phyloP scores from a whole-genome alignment of 2,329 filamentous ascomycete species.

The Metarhizium sp. region DNA sequence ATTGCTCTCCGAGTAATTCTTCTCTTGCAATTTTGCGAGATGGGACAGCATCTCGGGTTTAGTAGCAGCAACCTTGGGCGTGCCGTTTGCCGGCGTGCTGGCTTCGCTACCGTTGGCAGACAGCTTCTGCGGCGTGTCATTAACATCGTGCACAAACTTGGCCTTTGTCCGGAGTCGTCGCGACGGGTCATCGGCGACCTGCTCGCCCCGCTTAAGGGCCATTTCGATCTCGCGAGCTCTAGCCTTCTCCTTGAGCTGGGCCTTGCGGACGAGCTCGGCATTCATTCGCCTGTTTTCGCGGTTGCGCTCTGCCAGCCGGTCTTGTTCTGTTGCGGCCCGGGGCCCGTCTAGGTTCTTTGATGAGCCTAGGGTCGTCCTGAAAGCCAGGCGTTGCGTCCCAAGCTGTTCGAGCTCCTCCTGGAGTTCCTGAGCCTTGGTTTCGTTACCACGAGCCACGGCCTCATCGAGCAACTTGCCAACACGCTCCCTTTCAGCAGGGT shows the following conservation, averaged over 20 bases:
- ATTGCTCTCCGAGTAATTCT: constrained; percentile 47
- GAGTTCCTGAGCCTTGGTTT: constrained; percentile 42
- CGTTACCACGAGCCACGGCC: constrained; percentile 55
- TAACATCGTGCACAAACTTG: constrained; percentile 58
- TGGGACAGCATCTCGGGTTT: constrained; percentile 38
- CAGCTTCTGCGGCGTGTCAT: constrained; percentile 37
- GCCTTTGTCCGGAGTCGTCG: constrained; percentile 57
- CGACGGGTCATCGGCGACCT: constrained; percentile 46
- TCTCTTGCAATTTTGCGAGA: constrained; percentile 42
- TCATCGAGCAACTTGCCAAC: constrained; percentile 56
- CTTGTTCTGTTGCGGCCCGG: constrained; percentile 56
- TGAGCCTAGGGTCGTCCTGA: constrained; percentile 52
- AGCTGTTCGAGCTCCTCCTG: constrained; percentile 54
- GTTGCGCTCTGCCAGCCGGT: constrained; percentile 77
- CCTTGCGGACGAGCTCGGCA: constrained; percentile 81
- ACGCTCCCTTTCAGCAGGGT: constrained; percentile 57
- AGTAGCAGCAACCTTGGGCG: constrained; percentile 37
- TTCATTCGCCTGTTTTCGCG: constrained; percentile 75
- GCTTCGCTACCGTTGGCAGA: constrained; percentile 37
- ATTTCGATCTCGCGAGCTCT: constrained; percentile 50
- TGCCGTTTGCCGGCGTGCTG: constrained; percentile 43
- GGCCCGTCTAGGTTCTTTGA: constrained; percentile 41
- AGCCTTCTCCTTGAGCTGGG: constrained; percentile 72
- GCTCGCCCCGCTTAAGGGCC: constrained; percentile 54
- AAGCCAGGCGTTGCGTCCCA: constrained; percentile 63